phyloP scores from a whole-genome alignment of 1,139 yeast species.

The Williopsis jadinii region DNA sequence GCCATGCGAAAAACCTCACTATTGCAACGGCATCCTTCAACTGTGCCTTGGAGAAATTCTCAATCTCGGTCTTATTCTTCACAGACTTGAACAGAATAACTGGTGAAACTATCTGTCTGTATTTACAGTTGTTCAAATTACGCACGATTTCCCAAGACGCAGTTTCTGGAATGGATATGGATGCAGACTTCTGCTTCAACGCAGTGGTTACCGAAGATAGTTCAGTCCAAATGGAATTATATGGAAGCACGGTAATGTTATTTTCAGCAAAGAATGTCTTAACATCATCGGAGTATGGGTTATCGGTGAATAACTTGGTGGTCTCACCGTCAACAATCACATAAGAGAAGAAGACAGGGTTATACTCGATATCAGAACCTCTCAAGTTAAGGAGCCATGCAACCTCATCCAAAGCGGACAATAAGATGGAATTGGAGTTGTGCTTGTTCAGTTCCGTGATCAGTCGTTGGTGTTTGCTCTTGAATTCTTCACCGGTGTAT shows the following conservation, averaged over 20 bases:
- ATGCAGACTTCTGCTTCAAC: constrained; percentile 29
- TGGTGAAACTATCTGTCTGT: constrained; percentile 46
- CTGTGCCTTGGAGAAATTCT: constrained; percentile 75
- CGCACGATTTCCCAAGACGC: constrained; percentile 81
- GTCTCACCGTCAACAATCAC: constrained; percentile 50
- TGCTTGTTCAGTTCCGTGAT: constrained; percentile 28
- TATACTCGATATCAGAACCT: constrained; percentile 79
- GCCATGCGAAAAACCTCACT: constrained; percentile 77
- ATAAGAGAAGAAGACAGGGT: constrained; percentile 88
- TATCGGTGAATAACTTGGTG: constrained; percentile 56
- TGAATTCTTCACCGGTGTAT: constrained; percentile 42
- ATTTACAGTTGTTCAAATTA: constrained; percentile 36
- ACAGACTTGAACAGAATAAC: constrained; percentile 71
- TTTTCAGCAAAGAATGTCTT: constrained; percentile 24
- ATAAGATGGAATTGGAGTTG: constrained; percentile 22
- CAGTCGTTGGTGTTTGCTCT: constrained; percentile 31
- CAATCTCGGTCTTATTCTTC: constrained; percentile 66
- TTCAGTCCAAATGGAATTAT: constrained; percentile 49
- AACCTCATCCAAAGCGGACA: constrained; percentile 73
- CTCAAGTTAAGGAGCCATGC: constrained; percentile 90
- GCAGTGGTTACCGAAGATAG: constrained; percentile 38
- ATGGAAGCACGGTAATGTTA: constrained; percentile 43
- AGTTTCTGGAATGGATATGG: constrained; percentile 54
- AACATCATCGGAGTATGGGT: constrained; percentile 26
- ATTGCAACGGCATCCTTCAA: constrained; percentile 83